Evolutionary conservation across 2,329 filamentous ascomycete species (phyloP), one percentile per base, ranked within the genome.

Genomic region (Fusarium bactridioides): DNA sequence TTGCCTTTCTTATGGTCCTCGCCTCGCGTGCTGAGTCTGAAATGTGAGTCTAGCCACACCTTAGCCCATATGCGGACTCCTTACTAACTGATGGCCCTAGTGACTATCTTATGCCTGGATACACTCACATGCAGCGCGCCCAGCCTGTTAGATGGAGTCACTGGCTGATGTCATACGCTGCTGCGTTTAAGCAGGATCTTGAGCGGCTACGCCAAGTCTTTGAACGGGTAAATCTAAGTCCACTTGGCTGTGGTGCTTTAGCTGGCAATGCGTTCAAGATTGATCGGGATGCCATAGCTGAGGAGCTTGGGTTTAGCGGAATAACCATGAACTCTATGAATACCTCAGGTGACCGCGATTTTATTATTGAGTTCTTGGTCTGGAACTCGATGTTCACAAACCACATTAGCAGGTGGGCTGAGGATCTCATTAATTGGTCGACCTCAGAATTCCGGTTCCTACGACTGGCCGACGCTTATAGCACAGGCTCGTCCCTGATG

Each of bases 311-410:
- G 7, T 51, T 94, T 73, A 87, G 90, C 5, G 90, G 89, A 35
- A 35, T 35, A 2, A 35, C 2, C 82, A 94, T 7, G 81, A 94
- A 94, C 84, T 92, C 89, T 7, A 89, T 94, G 86, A 33, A 33
- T 4, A 33, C 31, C 31, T 33, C 88, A 89, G 90, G 85, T 15
- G 92, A 94, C 78, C 87, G 92, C 18, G 92, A 94, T 77, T 94
- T 93, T 72, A 87, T 93, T 10, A 87, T 92, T 73, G 92, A 94
- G 81, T 90, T 88, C 33, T 13, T 33, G 31, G 31, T 5, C 87
- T 94, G 81, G 88, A 91, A 79, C 88, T 44, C 89, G 92, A 66
- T 93, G 31, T 33, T 33, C 13, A 33, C 31, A 33, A 33, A 33
- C 7, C 31, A 33, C 31, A 33, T 33, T 33, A 33, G 31, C 31